Conservation (phyloP, 352 stramenopile species). For the Phytophthora sp. region DNA sequence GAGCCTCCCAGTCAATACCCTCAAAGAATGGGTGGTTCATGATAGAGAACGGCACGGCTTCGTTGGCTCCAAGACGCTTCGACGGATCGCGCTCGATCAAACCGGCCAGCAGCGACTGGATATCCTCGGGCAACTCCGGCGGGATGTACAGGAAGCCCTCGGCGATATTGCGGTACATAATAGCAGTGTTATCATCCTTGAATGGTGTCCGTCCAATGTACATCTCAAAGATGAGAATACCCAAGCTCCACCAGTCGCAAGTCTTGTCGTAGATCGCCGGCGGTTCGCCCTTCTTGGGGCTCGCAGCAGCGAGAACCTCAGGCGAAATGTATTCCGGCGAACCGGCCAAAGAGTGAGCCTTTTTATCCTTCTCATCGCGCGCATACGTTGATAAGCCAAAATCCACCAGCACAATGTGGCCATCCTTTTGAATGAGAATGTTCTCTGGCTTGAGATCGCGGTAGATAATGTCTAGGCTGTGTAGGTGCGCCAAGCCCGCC, state of each 20-base stretch:
- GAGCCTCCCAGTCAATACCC: conserved; percentile 85
- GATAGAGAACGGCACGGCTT: conserved; percentile 85
- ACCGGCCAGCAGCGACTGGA: conserved; percentile 75
- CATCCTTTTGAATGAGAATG: conserved; percentile 89
- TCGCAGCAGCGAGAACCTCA: conserved; percentile 84
- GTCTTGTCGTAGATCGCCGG: conserved; percentile 71
- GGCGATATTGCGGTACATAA: conserved; percentile 93
- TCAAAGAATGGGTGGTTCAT: conserved; percentile 91
- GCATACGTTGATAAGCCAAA: conserved; percentile 91
- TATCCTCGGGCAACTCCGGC: conserved; percentile 69
- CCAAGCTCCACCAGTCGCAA: conserved; percentile 93
- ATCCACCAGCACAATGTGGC: conserved; percentile 89
- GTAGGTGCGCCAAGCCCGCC: conserved; percentile 83
- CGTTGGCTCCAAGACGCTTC: conserved; percentile 79
- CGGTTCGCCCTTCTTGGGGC: conserved; percentile 46
- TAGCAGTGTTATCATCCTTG: conserved; percentile 90
- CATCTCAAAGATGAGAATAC: conserved; percentile 93
- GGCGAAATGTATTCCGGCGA: conserved; percentile 93
- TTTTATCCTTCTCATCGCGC: conserved; percentile 51
- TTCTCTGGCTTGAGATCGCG: conserved; percentile 93
- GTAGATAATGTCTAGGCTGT: conserved; percentile 90
- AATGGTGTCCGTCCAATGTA: conserved; percentile 91
- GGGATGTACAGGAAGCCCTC: conserved; percentile 85
- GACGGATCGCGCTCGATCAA: conserved; percentile 79
- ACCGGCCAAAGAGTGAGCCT: conserved; percentile 76